phyloP scores from a whole-genome alignment of 495 filamentous ascomycete species.

The Aeminium ludgeri region DNA sequence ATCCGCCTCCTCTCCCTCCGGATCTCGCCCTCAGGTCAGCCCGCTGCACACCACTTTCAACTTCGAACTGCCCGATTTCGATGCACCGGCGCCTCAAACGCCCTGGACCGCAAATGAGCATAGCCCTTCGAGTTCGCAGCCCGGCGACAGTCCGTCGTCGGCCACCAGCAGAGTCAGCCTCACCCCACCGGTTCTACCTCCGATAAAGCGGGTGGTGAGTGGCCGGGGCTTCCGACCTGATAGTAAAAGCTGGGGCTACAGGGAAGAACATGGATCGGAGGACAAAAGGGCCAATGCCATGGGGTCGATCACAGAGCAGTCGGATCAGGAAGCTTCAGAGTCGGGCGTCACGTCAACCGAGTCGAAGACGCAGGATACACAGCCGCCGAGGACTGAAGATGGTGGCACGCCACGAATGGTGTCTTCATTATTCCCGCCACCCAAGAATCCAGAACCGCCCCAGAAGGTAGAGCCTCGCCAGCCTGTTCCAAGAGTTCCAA shows the following conservation, averaged over 20 bases:
- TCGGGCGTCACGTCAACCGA: too few species aligned
- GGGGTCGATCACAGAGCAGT: neutral
- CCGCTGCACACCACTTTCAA: slow-evolving; percentile 15
- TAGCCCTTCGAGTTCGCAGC: slow-evolving; percentile 1
- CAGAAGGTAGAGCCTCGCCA: neutral
- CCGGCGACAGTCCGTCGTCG: slow-evolving; percentile 5
- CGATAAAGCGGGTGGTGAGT: slow-evolving; percentile 12
- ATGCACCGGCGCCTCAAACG: neutral
- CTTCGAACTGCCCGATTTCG: slow-evolving; percentile 11
- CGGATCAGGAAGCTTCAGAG: neutral
- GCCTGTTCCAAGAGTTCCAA: neutral
- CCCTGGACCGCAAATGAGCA: slow-evolving; percentile 1
- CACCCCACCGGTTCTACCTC: slow-evolving; percentile 9
- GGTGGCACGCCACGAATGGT: slow-evolving; percentile 7
- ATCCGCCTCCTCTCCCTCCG: too few species aligned
- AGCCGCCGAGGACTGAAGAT: neutral
- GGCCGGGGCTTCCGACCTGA: too few species aligned
- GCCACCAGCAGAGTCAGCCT: slow-evolving; percentile 1
- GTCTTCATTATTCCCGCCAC: slow-evolving; percentile 10
- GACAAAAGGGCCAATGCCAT: too few species aligned
- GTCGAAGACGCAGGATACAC: too few species aligned
- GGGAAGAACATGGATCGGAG: too few species aligned
- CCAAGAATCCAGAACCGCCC: neutral
- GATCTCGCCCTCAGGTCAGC: too few species aligned
- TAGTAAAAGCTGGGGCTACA: too few species aligned